Conservation (phyloP, 257 asterid species). For the Vinca minor region DNA sequence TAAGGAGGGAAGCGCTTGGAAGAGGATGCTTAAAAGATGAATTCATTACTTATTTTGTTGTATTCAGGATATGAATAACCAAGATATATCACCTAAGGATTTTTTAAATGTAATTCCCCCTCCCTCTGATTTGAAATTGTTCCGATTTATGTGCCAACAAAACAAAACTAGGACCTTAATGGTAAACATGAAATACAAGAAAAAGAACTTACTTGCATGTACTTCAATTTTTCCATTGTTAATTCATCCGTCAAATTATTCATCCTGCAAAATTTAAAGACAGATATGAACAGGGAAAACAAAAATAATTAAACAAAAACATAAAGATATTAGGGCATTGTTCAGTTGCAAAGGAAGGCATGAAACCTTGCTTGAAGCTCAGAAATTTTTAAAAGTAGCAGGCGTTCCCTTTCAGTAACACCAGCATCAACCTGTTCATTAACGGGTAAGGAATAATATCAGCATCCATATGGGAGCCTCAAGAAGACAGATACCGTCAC, state of each 20-base stretch:
- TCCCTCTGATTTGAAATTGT: not conserved
- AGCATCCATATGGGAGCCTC: not conserved
- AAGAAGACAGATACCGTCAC: not conserved
- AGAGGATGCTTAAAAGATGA: not conserved
- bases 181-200: not conserved
- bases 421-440: constrained; percentile 49
- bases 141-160: not conserved
- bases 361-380: constrained; percentile 84
- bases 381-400: constrained; percentile 63
- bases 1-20: not conserved
- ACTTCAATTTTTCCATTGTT: constrained; percentile 61
- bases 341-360: constrained; percentile 1
- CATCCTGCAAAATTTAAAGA: constrained; percentile 53
- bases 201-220: constrained; percentile 55
- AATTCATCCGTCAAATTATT: constrained; percentile 74
- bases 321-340: not conserved
- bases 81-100: not conserved
- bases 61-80: not conserved
- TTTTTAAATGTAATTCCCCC: not conserved
- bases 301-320: not conserved
- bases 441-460: not conserved
- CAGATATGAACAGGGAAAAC: not conserved
- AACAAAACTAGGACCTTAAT: not conserved
- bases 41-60: not conserved
- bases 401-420: constrained; percentile 68